Conservation (phyloP, 305 asterid species). For the Fraxinus sp. region DNA sequence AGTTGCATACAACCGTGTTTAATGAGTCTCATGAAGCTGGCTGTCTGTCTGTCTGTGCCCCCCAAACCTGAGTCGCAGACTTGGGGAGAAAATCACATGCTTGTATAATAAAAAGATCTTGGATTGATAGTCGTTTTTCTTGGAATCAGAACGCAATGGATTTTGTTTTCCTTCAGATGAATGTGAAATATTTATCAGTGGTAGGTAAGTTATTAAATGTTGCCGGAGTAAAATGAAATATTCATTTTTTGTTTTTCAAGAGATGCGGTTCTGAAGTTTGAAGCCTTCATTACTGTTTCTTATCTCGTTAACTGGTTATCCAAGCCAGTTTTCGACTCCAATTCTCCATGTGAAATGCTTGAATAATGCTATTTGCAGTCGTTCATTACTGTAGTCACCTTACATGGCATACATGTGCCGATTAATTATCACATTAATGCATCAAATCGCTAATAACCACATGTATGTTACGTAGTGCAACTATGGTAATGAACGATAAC, state of each 20-base stretch:
- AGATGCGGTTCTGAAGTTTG: neutral
- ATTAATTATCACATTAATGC: too few species aligned
- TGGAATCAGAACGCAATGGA: constrained; percentile 14
- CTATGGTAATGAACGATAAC: too few species aligned
- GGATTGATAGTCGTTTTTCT: constrained; percentile 19
- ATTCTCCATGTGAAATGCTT: neutral
- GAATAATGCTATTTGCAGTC: too few species aligned
- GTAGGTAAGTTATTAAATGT: neutral
- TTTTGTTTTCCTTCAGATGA: constrained; percentile 16
- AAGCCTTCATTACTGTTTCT: neutral
- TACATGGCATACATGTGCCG: too few species aligned
- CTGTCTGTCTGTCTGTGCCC: neutral
- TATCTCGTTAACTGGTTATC: neutral
- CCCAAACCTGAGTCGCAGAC: constrained; percentile 2
- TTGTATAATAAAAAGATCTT: constrained; percentile 22
- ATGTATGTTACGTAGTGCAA: too few species aligned
- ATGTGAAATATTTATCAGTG: constrained; percentile 27
- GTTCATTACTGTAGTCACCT: too few species aligned
- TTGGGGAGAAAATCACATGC: neutral
- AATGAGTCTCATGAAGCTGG: constrained; percentile 29
- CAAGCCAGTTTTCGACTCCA: neutral
- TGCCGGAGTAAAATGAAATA: neutral
- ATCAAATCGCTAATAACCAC: too few species aligned
- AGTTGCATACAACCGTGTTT: constrained; percentile 81
- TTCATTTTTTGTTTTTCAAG: neutral